phyloP scores from a whole-genome alignment of 352 stramenopile species.

The Phytophthora meadii region DNA sequence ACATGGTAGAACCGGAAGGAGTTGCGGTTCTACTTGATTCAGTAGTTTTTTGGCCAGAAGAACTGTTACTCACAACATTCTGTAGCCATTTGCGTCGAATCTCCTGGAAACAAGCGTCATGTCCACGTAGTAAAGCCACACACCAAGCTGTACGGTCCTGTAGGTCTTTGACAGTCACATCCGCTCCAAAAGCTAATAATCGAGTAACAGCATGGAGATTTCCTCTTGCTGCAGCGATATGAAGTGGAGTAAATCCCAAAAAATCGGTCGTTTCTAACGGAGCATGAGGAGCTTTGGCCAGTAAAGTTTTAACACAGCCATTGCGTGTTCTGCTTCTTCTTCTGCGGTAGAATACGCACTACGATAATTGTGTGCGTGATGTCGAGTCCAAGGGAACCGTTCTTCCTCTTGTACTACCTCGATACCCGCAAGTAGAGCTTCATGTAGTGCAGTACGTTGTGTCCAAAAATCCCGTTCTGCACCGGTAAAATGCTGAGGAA shows the following conservation, averaged over 20 bases:
- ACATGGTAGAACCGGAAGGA: constrained; percentile 3
- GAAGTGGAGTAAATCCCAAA: constrained; percentile 64
- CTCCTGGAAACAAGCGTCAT: constrained; percentile 70
- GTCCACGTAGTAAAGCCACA: constrained; percentile 55
- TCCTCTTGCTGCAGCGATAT: constrained; percentile 57
- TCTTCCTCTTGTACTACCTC: constrained; percentile 32
- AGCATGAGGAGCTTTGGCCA: constrained; percentile 39
- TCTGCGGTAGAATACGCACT: constrained; percentile 8
- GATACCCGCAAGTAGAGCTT: constrained; percentile 43
- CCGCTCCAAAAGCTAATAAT: constrained; percentile 54
- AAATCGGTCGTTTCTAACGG: constrained; percentile 59
- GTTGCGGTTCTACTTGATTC: constrained; percentile 12
- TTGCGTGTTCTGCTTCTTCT: constrained; percentile 35
- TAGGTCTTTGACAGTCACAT: constrained; percentile 52
- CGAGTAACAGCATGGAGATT: constrained; percentile 46
- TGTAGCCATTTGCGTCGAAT: constrained; percentile 69
- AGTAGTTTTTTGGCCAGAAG: constrained; percentile 1
- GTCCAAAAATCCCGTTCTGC: constrained; percentile 56
- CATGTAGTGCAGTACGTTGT: constrained; percentile 51
- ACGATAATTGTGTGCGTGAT: constrained; percentile 18
- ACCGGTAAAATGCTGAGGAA: constrained; percentile 46
- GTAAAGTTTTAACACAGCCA: constrained; percentile 40
- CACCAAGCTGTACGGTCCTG: constrained; percentile 65
- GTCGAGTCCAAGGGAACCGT: constrained; percentile 27
- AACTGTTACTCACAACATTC: constrained; percentile 32